Conservation (phyloP, 805 yeast genomes). For the Metschnikowia rubicola region DNA sequence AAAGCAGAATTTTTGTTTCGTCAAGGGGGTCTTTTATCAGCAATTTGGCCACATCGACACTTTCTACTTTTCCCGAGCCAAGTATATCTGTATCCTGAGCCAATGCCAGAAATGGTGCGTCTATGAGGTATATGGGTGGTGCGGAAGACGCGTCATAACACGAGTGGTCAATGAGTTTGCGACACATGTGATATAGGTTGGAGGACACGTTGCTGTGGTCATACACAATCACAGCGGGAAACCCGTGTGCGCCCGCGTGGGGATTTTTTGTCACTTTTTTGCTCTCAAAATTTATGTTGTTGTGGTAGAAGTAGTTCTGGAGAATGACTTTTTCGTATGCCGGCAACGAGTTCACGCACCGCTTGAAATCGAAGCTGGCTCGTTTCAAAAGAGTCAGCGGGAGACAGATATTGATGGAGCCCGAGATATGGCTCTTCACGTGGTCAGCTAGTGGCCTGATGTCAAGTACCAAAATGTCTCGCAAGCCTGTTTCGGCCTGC, state of each 20-base stretch:
- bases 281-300: constrained; percentile 7
- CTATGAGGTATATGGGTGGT: constrained; percentile 40
- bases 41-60: constrained; percentile 7
- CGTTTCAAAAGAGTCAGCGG: constrained; percentile 88
- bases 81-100: constrained; percentile 20
- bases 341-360: constrained; percentile 61
- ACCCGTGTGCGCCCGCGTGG: constrained; percentile 21
- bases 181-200: constrained; percentile 45
- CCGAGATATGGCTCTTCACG: constrained; percentile 51
- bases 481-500: constrained; percentile 10
- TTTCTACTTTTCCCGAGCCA: constrained; percentile 19
- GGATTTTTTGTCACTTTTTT: neutral
- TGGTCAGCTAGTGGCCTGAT: constrained; percentile 79
- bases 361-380: constrained; percentile 60
- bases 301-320: constrained; percentile 28
- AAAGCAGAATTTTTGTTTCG: constrained; percentile 1
- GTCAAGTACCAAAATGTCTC: constrained; percentile 54
- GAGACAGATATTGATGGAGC: constrained; percentile 73
- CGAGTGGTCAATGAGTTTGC: constrained; percentile 42
- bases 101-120: constrained; percentile 42
- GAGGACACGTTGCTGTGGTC: constrained; percentile 41
- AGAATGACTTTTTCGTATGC: constrained; percentile 46
- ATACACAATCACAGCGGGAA: constrained; percentile 47
- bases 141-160: constrained; percentile 19
- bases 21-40: constrained; percentile 2